Evolutionary conservation across 2,329 filamentous ascomycete genomes (phyloP), one percentile per base, ranked within the genome.

Genomic region (Ascocoryne sarcoides): DNA sequence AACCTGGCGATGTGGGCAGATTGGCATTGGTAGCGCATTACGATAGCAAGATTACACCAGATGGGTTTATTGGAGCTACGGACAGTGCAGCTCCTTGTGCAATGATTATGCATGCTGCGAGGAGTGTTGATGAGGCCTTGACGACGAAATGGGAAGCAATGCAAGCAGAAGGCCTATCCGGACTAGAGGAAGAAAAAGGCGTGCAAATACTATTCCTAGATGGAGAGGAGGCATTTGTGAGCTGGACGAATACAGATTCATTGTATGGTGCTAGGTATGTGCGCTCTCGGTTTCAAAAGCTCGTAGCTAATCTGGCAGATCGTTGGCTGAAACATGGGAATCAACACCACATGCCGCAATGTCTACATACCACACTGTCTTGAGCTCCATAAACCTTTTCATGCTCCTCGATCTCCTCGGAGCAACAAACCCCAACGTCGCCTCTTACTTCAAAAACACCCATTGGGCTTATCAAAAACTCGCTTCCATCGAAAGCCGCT

Each of bases 71-170:
- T 43, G 92, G 92, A 0, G 92, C 90, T 0, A 93, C 79, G 10
- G 92, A 98, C 59, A 95, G 87, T 54, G 92, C 92, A 1, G 92
- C 85, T 14, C 89, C 92, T 8, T 96, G 90, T 62, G 92, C 92
- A 0, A 88, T 96, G 72, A 70, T 98, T 43, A 74, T 98, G 76
- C 85, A 95, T 60, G 78, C 82, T 10, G 85, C 89, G 46, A 72
- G 81, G 50, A 84, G 78, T 48, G 76, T 98, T 33, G 89, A 96
- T 55, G 71, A 67, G 1, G 86, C 84, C 2, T 65, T 96, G 59
- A 84, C 81, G 20, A 73, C 72, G 58, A 94, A 90, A 64, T 96
- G 92, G 85, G 72, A 75, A 20, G 71, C 71, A 21, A 85, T 89
- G 75, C 62, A 76, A 48, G 72, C 68, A 4, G 69, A 73, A 3